A percentile compares a stretch with the other conserved stretches of the same genome.
These are phyloP conservation scores for Pseudotulostoma volvatum DNA, from an alignment of 495 filamentous ascomycete species.

Conservation along the genomic window DNA sequence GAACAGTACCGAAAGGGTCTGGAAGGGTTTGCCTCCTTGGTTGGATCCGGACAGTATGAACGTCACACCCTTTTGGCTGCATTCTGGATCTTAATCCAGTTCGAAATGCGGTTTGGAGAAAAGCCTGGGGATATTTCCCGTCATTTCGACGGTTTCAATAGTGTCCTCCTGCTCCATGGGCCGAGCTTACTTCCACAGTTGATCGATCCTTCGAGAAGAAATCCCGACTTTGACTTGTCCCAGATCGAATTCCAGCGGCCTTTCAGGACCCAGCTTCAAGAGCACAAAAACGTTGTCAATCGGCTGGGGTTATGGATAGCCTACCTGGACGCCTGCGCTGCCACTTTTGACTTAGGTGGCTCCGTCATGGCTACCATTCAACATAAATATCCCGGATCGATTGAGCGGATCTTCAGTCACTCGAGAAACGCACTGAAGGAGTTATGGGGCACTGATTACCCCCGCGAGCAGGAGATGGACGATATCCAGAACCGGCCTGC, in stretches of 20 bases:
- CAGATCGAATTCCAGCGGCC: not conserved
- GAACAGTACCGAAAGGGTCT: not conserved
- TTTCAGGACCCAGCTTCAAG: not conserved
- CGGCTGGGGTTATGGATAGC: not conserved
- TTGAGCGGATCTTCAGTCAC: not conserved
- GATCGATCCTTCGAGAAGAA: not conserved
- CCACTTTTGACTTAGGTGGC: not conserved
- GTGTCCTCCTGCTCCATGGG: not conserved
- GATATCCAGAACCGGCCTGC: constrained; percentile 33
- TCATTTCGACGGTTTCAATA: not conserved
- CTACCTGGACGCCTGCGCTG: not conserved
- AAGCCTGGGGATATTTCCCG: not conserved
- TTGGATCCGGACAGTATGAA: not conserved
- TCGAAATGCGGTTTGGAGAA: not conserved
- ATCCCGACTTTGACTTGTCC: not conserved
- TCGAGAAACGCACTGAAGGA: not conserved
- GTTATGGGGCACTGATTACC: constrained; percentile 29
- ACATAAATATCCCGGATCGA: not conserved
- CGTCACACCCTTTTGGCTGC: not conserved
- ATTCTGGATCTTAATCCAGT: not conserved
- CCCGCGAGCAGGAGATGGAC: constrained; percentile 28
- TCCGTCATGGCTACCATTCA: not conserved
- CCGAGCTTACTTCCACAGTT: not conserved
- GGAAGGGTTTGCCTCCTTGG: not conserved
- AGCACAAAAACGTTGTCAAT: not conserved